Evolutionary conservation across 2,329 filamentous ascomycete genomes (phyloP).

Genomic region (Fusarium euwallaceae): DNA sequence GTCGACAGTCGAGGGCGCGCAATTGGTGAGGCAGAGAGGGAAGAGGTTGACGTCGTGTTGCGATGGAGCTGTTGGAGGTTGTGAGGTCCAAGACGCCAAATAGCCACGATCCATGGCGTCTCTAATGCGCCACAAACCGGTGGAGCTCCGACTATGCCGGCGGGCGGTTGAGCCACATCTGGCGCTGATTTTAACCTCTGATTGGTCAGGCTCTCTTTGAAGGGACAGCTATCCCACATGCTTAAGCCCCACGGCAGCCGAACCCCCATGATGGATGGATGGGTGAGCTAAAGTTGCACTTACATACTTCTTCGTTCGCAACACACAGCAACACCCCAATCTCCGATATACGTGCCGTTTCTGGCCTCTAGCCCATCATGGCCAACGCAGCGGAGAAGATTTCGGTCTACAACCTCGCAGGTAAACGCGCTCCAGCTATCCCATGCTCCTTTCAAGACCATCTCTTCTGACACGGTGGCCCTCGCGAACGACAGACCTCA

Average conservation of each 20-base stretch:
- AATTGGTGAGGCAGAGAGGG: constrained; percentile 5
- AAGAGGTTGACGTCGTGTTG: constrained; percentile 29
- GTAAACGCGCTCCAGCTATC: constrained; percentile 53
- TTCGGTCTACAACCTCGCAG: constrained; percentile 75
- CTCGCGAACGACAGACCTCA: constrained; percentile 76
- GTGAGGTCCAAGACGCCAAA: constrained; percentile 35
- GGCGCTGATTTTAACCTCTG: constrained; percentile 1
- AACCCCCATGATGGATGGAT: constrained; percentile 23
- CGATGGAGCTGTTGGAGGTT: constrained; percentile 27
- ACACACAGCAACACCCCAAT: constrained; percentile 15
- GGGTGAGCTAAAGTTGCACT: constrained; percentile 6
- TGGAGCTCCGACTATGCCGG: constrained; percentile 17
- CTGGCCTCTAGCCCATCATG: constrained; percentile 44
- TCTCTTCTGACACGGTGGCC: constrained; percentile 46
- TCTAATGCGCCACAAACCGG: constrained; percentile 31
- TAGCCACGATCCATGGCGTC: constrained; percentile 37
- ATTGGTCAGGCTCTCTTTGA: constrained; percentile 19
- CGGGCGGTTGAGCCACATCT: constrained; percentile 25
- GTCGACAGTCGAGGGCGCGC: constrained; percentile 27
- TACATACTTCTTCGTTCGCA: constrained; percentile 19
- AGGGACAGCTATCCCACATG: constrained; percentile 43
- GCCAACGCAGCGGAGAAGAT: constrained; percentile 65
- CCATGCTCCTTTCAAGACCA: background rate
- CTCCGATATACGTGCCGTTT: background rate
- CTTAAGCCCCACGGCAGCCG: constrained; percentile 34